Percentiles rank a stretch among this genome's conserved stretches.
Evolutionary conservation across 768 basidiomycete species (phyloP).

Genomic region (Lactarius tabidus): DNA sequence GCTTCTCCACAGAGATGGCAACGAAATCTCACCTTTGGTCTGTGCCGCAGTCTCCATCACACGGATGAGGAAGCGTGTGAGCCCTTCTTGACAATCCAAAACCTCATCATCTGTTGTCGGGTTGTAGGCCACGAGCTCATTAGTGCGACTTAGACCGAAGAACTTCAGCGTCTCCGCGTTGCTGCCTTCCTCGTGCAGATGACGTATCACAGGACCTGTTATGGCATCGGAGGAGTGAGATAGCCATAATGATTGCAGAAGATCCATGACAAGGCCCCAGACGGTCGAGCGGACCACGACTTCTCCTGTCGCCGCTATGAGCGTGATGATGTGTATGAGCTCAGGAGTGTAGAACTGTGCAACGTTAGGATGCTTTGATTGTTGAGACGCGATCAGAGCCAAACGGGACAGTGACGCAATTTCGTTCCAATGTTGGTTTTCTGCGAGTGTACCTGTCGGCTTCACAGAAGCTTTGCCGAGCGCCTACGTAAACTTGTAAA

Average conservation of each 20-base stretch:
- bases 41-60: constrained; percentile 63
- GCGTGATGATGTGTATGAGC: constrained; percentile 69
- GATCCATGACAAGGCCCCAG: constrained; percentile 77
- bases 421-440: constrained; percentile 76
- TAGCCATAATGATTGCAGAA: constrained; percentile 71
- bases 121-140: constrained; percentile 63
- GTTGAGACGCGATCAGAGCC: constrained; percentile 66
- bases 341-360: constrained; percentile 83
- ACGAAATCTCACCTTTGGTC: constrained; percentile 53
- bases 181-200: constrained; percentile 58
- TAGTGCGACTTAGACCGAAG: constrained; percentile 71
- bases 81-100: constrained; percentile 62
- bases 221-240: constrained; percentile 54
- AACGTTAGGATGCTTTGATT: constrained; percentile 56
- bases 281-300: constrained; percentile 72
- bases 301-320: constrained; percentile 74
- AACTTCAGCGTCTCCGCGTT: constrained; percentile 54
- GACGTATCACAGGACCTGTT: constrained; percentile 51
- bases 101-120: constrained; percentile 48
- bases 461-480: constrained; percentile 69
- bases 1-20: neutral
- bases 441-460: constrained; percentile 56
- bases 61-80: constrained; percentile 58
- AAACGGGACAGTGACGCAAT: constrained; percentile 77
- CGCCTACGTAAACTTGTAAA: constrained; percentile 40